These are phyloP conservation scores for Schizochytrium sp. DNA, from an alignment of 108 stramenopile genomes.

Conservation along the genomic window DNA sequence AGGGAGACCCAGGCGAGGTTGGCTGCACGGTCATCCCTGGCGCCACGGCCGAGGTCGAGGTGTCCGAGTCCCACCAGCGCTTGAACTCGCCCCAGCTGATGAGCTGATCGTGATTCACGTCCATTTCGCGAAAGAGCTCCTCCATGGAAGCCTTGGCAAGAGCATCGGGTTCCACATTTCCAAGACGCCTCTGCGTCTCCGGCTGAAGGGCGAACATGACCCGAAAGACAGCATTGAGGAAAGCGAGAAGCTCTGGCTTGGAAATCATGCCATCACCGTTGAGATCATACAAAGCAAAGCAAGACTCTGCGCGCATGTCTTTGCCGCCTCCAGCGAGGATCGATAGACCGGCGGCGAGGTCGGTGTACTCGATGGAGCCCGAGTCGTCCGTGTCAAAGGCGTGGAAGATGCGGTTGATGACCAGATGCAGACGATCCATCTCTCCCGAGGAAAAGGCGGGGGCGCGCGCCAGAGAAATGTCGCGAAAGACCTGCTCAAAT, in stretches of 20 bases:
- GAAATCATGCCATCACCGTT: constrained; percentile 2
- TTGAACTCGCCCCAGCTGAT: constrained; percentile 17
- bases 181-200: background rate
- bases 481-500: constrained; percentile 5
- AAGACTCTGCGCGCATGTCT: constrained; percentile 33
- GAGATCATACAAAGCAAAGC: constrained; percentile 21
- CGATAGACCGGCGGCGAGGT: constrained; percentile 16
- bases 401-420: constrained; percentile 17
- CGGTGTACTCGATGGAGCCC: constrained; percentile 10
- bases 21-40: background rate
- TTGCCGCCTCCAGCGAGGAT: constrained; percentile 33
- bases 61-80: background rate
- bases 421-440: background rate
- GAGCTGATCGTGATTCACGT: background rate
- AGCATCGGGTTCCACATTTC: background rate
- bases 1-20: background rate
- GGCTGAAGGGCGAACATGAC: constrained; percentile 21
- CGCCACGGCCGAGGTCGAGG: background rate
- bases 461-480: background rate
- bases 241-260: background rate
- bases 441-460: background rate
- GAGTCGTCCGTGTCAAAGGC: background rate
- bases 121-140: constrained; percentile 12
- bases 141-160: background rate
- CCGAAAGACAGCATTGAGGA: constrained; percentile 14